phyloP scores from a whole-genome alignment of 2,329 filamentous ascomycete species.

The Fusarium palustre region DNA sequence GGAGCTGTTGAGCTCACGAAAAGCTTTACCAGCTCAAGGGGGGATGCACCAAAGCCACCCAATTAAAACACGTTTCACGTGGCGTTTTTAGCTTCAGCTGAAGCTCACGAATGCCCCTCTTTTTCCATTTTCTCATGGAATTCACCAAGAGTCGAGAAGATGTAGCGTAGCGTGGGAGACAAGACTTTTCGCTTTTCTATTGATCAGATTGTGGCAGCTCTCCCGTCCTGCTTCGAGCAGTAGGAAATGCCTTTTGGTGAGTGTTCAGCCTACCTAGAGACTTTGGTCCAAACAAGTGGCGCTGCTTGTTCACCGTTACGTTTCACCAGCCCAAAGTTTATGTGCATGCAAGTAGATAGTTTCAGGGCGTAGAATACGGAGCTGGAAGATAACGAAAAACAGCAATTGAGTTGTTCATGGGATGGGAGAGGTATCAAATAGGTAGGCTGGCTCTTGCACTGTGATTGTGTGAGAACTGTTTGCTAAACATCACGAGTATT shows the following conservation, averaged over 20 bases:
- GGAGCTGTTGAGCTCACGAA: not conserved
- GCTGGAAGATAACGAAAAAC: no score
- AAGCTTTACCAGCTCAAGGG: slow-evolving; percentile 1
- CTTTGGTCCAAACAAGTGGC: slow-evolving; percentile 3
- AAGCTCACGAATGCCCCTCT: slow-evolving; percentile 4
- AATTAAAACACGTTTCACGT: slow-evolving; percentile 26
- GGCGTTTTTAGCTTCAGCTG: slow-evolving; percentile 29
- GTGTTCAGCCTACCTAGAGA: not conserved
- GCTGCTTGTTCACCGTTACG: slow-evolving; percentile 6
- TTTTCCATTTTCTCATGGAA: slow-evolving; percentile 2
- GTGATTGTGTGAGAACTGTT: no score
- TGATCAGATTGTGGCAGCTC: not conserved
- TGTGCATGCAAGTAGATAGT: not conserved
- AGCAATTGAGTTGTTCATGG: not conserved
- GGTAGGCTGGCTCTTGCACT: no score
- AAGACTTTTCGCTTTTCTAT: not conserved
- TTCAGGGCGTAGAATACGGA: not conserved
- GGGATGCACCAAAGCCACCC: slow-evolving; percentile 10
- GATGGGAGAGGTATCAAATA: no score
- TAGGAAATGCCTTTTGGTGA: not conserved
- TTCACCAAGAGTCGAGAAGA: not conserved
- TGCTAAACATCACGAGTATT: no score
- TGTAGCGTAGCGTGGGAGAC: not conserved
- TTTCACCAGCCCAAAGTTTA: slow-evolving; percentile 4
- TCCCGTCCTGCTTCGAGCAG: not conserved